Evolutionary conservation across 2,329 filamentous ascomycete genomes (phyloP), one percentile per base, ranked within the genome.

Genomic region (Venturia aucupariae): DNA sequence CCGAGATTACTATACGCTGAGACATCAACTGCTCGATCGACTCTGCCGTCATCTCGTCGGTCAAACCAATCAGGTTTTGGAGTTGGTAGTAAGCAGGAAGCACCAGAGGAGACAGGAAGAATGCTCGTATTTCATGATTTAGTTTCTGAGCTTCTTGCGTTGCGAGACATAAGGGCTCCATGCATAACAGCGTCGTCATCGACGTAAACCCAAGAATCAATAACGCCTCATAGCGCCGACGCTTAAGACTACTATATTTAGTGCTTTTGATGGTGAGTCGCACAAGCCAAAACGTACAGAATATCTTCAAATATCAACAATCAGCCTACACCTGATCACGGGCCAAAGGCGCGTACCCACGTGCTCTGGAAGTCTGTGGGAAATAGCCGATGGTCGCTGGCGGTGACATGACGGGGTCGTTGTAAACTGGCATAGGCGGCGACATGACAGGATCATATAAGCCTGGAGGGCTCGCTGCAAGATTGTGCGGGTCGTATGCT

Each of bases 361-460:
- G 51, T n/a, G 51, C 30, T 15, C 30, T 30, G 17, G 51, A 19
- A 22, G 27, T 35, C 19, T n/a, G 13, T 17, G 27, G 51, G 30
- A 57, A 57, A 57, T 35, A 57, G 13, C 30, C 19, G 15, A 24
- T 35, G 27, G 51, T 57, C 15, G 51, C 27, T 57, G 51, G 51
- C 19, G 51, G 51, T 1, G 51, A 57, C 51, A 35, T 57, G 27
- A 57, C 30, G 7, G 51, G 15, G 30, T 57, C 51, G 19, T n/a
- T 51, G 46, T 51, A 51, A 4, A 13, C 22, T 15, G 46, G 46
- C 46, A 51, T 51, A 27, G 46, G 46, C 24, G 46, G 46, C 51
- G 51, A 57, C 51, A 57, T 57, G 51, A 57, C 7, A 13, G 51
- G 51, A 57, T 57, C 51, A 35, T 57, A 57, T 11, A 57, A 35